Evolutionary conservation across 2,329 filamentous ascomycete genomes (phyloP), one percentile per base, ranked within the genome.

Genomic region (Ophiostoma perfectum): DNA sequence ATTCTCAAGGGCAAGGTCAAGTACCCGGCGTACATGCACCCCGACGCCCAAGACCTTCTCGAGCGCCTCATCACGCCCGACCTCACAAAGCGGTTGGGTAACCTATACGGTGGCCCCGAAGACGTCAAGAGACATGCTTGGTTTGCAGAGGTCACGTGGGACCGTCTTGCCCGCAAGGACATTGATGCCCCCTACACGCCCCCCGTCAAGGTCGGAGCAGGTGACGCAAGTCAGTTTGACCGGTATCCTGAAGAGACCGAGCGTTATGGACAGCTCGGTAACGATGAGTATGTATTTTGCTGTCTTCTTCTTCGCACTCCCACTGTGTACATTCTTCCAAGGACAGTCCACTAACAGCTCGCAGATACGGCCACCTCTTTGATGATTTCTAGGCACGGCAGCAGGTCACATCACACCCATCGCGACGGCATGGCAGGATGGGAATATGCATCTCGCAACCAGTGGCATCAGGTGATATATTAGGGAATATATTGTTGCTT

Each of bases 121-220:
- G 95, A 98, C 77, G 93, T 99, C 73, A 98, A 97, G 86, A 91
- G 88, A 73, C 95, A 99, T 76, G 85, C 91, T 1, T 99, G 95
- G 95, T 99, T 99, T 76, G 86, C 91, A 7, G 95, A 99, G 80
- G 95, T 99, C 66, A 98, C 95, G 2, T 99, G 95, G 95, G 95
- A 99, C 75, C 85, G 95, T 71, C 81, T 99, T 74, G 89, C 91
- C 49, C 90, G 93, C 78, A 98, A 97, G 80, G 95, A 99, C 75
- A 99, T 99, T 71, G 95, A 99, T 79, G 95, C 95, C 49, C 95
- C 95, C 5, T 99, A 99, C 77, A 95, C 97, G 68, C 95, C 95
- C 16, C 95, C 95, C 0, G 94, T 99, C 71, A 91, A 95, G 77
- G 93, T 92, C 58, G 95, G 95, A 58, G 90, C 92, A 42, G 95